Evolutionary conservation across 31 red algal genomes (phyloP), one percentile per base, ranked within the genome.

Genomic region (Odonthalia washingtoniensis): DNA sequence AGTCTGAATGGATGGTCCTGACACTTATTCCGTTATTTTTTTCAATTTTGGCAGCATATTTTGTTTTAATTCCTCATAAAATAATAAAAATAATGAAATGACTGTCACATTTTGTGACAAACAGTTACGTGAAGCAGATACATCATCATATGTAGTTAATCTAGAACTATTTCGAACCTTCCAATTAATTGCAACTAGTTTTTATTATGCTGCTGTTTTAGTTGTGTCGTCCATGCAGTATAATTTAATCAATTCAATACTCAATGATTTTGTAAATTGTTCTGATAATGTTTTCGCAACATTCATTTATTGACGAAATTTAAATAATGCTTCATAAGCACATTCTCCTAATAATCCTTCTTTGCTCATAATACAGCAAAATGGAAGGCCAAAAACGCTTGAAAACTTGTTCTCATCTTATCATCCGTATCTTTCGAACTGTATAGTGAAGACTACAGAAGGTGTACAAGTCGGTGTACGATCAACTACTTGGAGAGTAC

Each of bases 131-230:
- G 81, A 64, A 60, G 91, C 72, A 0, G 28, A 31, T 26, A 98
- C 87, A 68, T 93, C 90, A 39, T 86, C 90, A 46, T 98, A 95
- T 9, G 64, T 78, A 46, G 90, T 90, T 46, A 87, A 52, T 21
- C 83, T 86, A 40, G 81, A 72, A 26, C 90, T 87, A 61, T 94
- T 89, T 27, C 90, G 93, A 41, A 98, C 89, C 78, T 94, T 94
- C 78, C 86, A 86, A n/a, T 72, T 78, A 37, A 95, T 92, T 32
- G 80, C 60, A 14, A 35, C 49, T 0, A 98, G 70, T 75, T 98
- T 98, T 21, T 87, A 69, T 26, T 79, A 61, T 3, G 97, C 97
- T 14, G 88, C 91, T 33, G 52, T 40, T 28, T 41, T 77, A 24
- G 94, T 94, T 6, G 46, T 32, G 6, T 41, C 40, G 81, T 93